phyloP scores from a whole-genome alignment of 331 rosid genomes.

The Saraca asoca region DNA sequence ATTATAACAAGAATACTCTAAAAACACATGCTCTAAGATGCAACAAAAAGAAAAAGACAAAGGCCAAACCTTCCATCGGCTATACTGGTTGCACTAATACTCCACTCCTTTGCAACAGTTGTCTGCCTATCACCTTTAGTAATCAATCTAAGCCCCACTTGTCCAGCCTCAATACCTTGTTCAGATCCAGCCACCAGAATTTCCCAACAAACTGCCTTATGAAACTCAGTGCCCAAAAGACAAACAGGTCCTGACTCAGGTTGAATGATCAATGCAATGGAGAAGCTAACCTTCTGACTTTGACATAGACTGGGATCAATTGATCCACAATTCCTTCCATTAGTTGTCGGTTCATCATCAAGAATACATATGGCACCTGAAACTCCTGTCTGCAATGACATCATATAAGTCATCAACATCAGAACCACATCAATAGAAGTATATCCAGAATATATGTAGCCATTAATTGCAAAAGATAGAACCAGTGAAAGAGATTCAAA shows the following conservation, averaged over 20 bases:
- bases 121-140: slow-evolving; percentile 97
- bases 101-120: slow-evolving; percentile 93
- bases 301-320: slow-evolving; percentile 81
- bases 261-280: slow-evolving; percentile 87
- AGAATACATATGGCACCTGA: slow-evolving; percentile 85
- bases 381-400: slow-evolving; percentile 80
- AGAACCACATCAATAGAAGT: slow-evolving; percentile 26
- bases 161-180: slow-evolving; percentile 99
- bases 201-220: slow-evolving; percentile 94
- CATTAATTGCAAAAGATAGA: background rate
- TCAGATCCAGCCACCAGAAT: slow-evolving; percentile 96
- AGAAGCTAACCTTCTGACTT: slow-evolving; percentile 80
- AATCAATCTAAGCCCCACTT: slow-evolving; percentile 96
- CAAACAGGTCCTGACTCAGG: slow-evolving; percentile 99
- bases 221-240: slow-evolving; percentile 90
- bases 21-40: slow-evolving; percentile 3
- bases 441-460: background rate
- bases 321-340: slow-evolving; percentile 85
- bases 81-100: slow-evolving; percentile 86
- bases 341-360: slow-evolving; percentile 90
- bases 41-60: slow-evolving; percentile 26
- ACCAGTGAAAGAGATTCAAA: too few species aligned
- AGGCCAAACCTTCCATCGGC: slow-evolving; percentile 92
- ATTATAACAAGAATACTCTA: slow-evolving; percentile 5
- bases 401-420: slow-evolving; percentile 27